Percentiles rank a stretch among this genome's conserved stretches.
These are phyloP conservation scores for Populus hybrid DNA, from an alignment of 441 rosid species.

Conservation along the genomic window DNA sequence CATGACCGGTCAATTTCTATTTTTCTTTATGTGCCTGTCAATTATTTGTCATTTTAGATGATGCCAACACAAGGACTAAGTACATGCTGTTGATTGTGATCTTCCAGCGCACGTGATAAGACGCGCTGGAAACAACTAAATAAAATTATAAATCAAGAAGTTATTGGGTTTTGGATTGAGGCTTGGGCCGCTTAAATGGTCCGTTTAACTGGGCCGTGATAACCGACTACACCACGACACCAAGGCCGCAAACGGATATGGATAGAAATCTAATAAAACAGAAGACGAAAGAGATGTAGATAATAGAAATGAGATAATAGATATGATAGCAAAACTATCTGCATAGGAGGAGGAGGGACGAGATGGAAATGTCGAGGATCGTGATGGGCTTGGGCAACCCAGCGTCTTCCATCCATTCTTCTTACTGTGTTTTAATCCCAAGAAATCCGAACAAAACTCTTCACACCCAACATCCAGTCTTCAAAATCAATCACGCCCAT, in stretches of 20 bases:
- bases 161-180: neutral
- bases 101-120: neutral
- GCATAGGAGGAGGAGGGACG: neutral
- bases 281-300: too few relatives aligned
- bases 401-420: neutral
- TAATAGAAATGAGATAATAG: too few relatives aligned
- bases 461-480: neutral
- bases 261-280: neutral
- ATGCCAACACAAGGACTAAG: neutral
- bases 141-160: neutral
- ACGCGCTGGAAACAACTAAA: neutral
- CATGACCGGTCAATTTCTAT: neutral
- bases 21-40: neutral
- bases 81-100: neutral
- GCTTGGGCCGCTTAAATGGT: neutral
- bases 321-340: neutral
- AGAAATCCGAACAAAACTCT: neutral
- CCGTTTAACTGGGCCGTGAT: slow-evolving; percentile 40
- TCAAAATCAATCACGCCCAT: slow-evolving; percentile 8
- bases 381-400: neutral
- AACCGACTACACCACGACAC: slow-evolving; percentile 98
- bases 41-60: neutral
- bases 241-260: neutral
- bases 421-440: neutral
- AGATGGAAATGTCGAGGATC: neutral